Evolutionary conservation across 2,329 filamentous ascomycete genomes (phyloP).

Genomic region (Blastomyces parvus): DNA sequence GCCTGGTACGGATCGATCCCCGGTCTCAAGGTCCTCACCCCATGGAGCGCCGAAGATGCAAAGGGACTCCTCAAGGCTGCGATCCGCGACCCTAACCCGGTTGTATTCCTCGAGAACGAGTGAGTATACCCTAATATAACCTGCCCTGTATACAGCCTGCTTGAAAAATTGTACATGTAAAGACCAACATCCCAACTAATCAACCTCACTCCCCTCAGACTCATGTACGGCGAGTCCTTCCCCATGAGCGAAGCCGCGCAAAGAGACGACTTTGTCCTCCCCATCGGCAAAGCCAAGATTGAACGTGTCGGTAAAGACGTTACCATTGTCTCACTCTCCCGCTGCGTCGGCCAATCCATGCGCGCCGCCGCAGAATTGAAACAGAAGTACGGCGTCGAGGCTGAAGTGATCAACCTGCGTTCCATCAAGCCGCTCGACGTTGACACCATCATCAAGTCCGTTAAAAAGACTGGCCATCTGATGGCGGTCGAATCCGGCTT

Average conservation of each 20-base stretch:
- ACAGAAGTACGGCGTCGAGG: constrained; percentile 91
- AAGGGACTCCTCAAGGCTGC: constrained; percentile 97
- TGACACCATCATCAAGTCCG: constrained; percentile 87
- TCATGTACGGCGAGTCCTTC: constrained; percentile 86
- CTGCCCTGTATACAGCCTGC: background rate
- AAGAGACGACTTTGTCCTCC: constrained; percentile 91
- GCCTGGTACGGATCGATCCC: constrained; percentile 99
- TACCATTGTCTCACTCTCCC: constrained; percentile 88
- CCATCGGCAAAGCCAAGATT: constrained; percentile 98
- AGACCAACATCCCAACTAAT: background rate
- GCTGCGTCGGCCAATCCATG: constrained; percentile 87
- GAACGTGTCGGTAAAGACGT: constrained; percentile 93
- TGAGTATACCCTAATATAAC: constrained; percentile 24
- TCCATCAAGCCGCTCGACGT: constrained; percentile 95
- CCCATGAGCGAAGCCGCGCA: constrained; percentile 96
- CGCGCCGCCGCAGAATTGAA: constrained; percentile 83
- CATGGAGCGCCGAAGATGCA: constrained; percentile 95
- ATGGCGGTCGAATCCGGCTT: constrained; percentile 91
- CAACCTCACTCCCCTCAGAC: constrained; percentile 38
- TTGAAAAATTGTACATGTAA: background rate
- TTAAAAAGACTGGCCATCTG: constrained; percentile 96
- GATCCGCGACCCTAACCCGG: constrained; percentile 96
- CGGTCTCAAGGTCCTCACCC: constrained; percentile 90
- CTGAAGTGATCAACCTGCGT: constrained; percentile 95
- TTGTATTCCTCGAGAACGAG: constrained; percentile 83